These are phyloP conservation scores for Fusarium lyarnte DNA, from an alignment of 2,329 filamentous ascomycete genomes.

Conservation along the genomic window DNA sequence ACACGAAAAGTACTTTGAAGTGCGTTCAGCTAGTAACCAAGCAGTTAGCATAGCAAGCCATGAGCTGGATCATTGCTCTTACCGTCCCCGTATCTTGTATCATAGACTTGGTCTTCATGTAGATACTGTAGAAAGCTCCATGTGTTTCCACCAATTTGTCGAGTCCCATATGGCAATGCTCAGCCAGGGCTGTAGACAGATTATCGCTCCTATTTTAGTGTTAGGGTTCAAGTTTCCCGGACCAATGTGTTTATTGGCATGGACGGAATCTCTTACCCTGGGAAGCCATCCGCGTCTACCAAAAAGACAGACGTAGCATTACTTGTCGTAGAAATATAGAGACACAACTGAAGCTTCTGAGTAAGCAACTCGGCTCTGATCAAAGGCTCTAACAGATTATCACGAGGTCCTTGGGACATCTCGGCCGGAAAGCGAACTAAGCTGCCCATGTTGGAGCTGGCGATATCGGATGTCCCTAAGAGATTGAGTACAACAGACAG, in stretches of 20 bases:
- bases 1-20: neutral
- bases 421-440: neutral
- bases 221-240: neutral
- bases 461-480: neutral
- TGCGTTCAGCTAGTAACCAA: neutral
- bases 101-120: neutral
- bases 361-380: neutral
- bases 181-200: neutral
- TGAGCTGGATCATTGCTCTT: neutral
- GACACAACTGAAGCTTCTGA: neutral
- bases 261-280: neutral
- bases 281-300: neutral
- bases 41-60: neutral
- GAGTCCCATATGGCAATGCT: neutral
- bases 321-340: neutral
- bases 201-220: neutral
- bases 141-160: neutral
- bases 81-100: neutral
- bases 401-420: neutral
- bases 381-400: neutral
- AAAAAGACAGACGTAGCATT: neutral
- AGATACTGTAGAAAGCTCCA: neutral
- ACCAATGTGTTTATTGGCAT: neutral
- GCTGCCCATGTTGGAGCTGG: neutral
- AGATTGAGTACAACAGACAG: neutral